Conservation (phyloP, 139 green algal genomes). For the Pleodorina starrii region DNA sequence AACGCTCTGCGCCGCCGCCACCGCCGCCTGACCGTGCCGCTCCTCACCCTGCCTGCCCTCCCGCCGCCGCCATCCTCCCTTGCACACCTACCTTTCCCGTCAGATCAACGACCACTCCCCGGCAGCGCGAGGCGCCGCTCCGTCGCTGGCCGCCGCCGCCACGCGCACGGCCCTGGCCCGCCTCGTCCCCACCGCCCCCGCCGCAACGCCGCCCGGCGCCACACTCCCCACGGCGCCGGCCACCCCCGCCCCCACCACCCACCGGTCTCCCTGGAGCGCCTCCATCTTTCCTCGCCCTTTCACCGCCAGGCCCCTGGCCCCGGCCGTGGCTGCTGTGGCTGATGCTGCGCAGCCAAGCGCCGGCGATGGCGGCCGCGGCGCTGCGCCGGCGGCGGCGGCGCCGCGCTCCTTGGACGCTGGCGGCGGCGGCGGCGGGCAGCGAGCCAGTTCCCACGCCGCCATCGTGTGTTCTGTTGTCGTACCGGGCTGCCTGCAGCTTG, state of each 20-base stretch:
- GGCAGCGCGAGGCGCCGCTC: neutral
- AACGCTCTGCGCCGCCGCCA: no score
- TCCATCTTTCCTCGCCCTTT: no score
- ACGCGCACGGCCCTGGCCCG: neutral
- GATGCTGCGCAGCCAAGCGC: neutral
- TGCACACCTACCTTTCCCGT: neutral
- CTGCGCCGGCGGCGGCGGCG: neutral
- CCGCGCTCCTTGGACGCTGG: neutral
- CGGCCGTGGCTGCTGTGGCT: neutral
- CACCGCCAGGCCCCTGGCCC: no score
- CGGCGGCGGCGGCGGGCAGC: neutral
- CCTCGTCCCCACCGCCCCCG: neutral
- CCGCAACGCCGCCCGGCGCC: neutral
- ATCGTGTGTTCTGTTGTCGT: neutral
- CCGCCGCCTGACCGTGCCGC: no score
- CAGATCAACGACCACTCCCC: constrained; percentile 17
- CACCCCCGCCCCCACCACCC: neutral
- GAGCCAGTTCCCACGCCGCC: neutral
- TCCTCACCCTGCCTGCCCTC: no score
- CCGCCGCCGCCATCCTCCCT: neutral
- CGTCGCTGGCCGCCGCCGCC: neutral
- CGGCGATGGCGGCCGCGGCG: neutral
- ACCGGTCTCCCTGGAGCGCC: neutral
- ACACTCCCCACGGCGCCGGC: neutral
- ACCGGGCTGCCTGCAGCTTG: constrained; percentile 2